Evolutionary conservation across 1,284 basidiomycete genomes (phyloP).

Genomic region (Ustilago lituana): DNA sequence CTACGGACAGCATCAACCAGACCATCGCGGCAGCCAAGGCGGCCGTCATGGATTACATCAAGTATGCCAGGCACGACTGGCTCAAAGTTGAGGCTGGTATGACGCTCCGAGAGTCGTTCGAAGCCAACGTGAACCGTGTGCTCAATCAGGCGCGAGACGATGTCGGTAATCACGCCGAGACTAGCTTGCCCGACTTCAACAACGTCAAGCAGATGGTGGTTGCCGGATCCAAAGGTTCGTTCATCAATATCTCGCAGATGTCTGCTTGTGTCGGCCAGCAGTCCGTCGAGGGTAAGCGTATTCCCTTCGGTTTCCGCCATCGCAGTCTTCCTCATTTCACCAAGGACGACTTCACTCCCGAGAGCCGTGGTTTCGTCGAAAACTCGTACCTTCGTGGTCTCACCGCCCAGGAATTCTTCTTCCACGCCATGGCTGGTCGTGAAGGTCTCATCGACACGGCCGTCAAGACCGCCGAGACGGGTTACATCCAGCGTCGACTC

Average conservation of each 20-base stretch:
- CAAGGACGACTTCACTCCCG: slow-evolving; percentile 98
- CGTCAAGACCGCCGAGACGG: slow-evolving; percentile 99
- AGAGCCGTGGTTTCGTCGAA: slow-evolving; percentile 98
- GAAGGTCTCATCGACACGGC: slow-evolving; percentile 99
- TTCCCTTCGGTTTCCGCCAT: slow-evolving; percentile 97
- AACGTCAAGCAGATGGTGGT: slow-evolving; percentile 99
- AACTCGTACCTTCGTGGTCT: slow-evolving; percentile 98
- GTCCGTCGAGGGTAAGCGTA: slow-evolving; percentile 95
- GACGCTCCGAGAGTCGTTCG: slow-evolving; percentile 99
- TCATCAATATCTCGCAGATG: slow-evolving; percentile 99
- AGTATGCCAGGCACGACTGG: slow-evolving; percentile 62
- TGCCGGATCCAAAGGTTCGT: slow-evolving; percentile 90
- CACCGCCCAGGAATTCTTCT: slow-evolving; percentile 99
- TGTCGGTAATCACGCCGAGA: slow-evolving; percentile 93
- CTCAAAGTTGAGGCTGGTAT: slow-evolving; percentile 77
- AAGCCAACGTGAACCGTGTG: slow-evolving; percentile 87
- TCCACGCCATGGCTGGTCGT: slow-evolving; percentile 99
- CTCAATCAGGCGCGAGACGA: slow-evolving; percentile 95
- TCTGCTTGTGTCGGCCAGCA: slow-evolving; percentile 99
- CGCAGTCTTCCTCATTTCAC: slow-evolving; percentile 96
- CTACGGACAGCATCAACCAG: slow-evolving; percentile 83
- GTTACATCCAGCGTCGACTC: slow-evolving; percentile 96
- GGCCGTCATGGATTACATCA: slow-evolving; percentile 62
- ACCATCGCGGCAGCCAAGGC: slow-evolving; percentile 83
- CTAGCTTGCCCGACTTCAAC: slow-evolving; percentile 96